Conservation (phyloP, 192 early-diverging fungal species). For the Mortierella alpina region DNA sequence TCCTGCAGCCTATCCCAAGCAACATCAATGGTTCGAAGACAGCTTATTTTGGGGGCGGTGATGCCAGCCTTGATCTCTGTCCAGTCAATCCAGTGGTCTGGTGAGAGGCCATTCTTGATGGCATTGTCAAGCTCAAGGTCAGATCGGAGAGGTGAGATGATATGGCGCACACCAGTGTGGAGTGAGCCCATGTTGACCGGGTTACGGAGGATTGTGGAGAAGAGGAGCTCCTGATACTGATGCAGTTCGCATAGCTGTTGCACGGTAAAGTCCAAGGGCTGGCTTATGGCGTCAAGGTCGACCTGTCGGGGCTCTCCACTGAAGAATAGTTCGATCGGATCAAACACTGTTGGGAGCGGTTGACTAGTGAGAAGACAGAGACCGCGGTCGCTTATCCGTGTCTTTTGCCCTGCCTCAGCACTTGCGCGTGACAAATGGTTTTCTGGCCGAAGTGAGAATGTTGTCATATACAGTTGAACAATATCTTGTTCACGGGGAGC, state of each 20-base stretch:
- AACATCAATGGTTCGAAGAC: slow-evolving; percentile 11
- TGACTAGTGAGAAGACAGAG: slow-evolving; percentile 10
- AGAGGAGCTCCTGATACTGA: neutral
- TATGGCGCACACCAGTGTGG: slow-evolving; percentile 5
- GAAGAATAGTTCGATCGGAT: slow-evolving; percentile 31
- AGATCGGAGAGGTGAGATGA: slow-evolving; percentile 14
- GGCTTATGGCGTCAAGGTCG: neutral
- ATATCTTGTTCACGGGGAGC: neutral
- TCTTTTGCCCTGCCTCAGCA: neutral
- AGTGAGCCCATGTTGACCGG: slow-evolving; percentile 10
- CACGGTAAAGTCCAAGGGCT: neutral
- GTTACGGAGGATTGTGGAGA: slow-evolving; percentile 2
- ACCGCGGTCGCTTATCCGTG: slow-evolving; percentile 39
- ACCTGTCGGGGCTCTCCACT: neutral
- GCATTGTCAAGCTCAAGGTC: neutral
- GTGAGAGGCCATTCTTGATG: neutral
- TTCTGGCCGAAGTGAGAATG: neutral
- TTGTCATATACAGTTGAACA: neutral
- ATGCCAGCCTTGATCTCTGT: slow-evolving; percentile 2
- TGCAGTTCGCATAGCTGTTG: neutral
- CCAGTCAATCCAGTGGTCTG: slow-evolving; percentile 19
- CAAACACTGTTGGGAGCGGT: slow-evolving; percentile 9
- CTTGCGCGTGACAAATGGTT: neutral
- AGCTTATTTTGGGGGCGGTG: neutral
- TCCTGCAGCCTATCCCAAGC: slow-evolving; percentile 35